Percentiles rank a stretch among this genome's conserved stretches.
Evolutionary conservation across 305 asterid genomes (phyloP).

Genomic region (Solanum aculeatissimum): DNA sequence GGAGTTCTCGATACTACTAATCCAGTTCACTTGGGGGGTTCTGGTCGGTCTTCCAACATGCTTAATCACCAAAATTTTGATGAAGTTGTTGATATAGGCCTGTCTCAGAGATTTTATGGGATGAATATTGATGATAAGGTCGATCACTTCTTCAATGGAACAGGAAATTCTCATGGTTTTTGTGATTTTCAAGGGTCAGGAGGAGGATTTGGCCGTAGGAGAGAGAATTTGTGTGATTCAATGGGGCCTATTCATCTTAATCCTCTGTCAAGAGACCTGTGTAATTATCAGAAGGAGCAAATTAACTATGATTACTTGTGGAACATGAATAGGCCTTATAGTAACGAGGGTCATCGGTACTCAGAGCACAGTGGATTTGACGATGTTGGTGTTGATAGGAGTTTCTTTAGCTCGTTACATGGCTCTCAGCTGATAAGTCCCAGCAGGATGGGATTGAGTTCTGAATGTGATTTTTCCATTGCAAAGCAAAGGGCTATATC

Average conservation of each 20-base stretch:
- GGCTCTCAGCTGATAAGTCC: constrained; percentile 6
- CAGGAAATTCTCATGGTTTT: neutral
- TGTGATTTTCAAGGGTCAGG: neutral
- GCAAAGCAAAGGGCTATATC: neutral
- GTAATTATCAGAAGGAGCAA: neutral
- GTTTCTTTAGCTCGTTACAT: neutral
- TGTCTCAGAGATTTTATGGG: constrained; percentile 9
- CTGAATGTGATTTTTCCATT: constrained; percentile 1
- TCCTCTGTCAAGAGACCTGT: neutral
- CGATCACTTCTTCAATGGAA: constrained; percentile 1
- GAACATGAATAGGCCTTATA: constrained; percentile 7
- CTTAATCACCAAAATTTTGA: neutral
- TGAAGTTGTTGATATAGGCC: constrained; percentile 7
- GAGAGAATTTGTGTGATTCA: constrained; percentile 1
- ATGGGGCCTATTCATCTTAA: constrained; percentile 6
- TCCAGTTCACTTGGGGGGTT: neutral
- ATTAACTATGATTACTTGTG: constrained; percentile 2
- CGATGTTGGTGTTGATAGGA: neutral
- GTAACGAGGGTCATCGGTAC: neutral
- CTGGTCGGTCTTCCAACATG: neutral
- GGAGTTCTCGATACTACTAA: neutral
- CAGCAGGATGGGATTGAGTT: neutral
- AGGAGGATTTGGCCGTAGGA: neutral
- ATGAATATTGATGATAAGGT: constrained; percentile 12
- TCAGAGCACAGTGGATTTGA: neutral